Conservation (phyloP, 169 alveolate genomes). For the Perkinsus olseni region DNA sequence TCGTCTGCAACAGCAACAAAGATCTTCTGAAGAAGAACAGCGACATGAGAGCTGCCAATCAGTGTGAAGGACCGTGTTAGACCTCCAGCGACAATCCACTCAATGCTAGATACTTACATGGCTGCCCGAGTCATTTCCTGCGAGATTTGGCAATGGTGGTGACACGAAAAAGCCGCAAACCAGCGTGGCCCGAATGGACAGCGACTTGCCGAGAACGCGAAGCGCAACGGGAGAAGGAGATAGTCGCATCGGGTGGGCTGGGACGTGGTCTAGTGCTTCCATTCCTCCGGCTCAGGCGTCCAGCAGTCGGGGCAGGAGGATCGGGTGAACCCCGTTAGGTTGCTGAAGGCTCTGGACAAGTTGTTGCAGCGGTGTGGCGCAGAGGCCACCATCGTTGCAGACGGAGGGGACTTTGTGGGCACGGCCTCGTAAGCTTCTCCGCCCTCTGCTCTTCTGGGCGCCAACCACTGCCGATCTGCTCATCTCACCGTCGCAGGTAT, state of each 20-base stretch:
- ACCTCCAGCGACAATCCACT: not conserved
- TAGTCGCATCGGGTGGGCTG: not conserved
- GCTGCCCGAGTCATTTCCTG: not conserved
- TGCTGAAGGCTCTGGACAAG: not conserved
- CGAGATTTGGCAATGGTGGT: not conserved
- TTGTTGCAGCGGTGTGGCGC: not conserved
- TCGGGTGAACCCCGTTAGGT: not conserved
- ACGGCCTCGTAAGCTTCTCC: not conserved
- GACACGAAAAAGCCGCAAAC: not conserved
- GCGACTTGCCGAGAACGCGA: not conserved
- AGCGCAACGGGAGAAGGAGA: not conserved
- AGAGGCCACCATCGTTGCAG: not conserved
- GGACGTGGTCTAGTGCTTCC: not conserved
- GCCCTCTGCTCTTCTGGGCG: not conserved
- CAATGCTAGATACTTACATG: not conserved
- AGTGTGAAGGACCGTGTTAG: not conserved
- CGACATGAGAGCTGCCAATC: not conserved
- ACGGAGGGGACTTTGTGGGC: not conserved
- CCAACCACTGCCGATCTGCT: no score
- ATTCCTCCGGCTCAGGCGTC: not conserved
- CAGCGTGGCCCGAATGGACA: not conserved
- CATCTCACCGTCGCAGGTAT: not conserved
- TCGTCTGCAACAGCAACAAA: not conserved
- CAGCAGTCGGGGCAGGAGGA: not conserved
- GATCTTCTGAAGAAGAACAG: not conserved